These are phyloP conservation scores for Claviceps arundinis DNA, from an alignment of 2,329 filamentous ascomycete species.

Conservation along the genomic window DNA sequence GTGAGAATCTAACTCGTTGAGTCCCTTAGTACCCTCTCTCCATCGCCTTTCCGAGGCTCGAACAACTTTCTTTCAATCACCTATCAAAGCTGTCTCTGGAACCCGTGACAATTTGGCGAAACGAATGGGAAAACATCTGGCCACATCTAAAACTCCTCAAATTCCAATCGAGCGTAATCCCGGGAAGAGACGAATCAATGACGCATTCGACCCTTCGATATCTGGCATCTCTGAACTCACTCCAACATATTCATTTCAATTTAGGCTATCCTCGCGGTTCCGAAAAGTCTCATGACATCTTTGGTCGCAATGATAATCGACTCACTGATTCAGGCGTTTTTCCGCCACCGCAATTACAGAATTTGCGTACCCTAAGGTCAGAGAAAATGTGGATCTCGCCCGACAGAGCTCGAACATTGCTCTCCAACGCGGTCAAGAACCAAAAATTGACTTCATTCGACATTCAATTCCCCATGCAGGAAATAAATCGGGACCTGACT, in stretches of 20 bases:
- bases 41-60: conserved; percentile 7
- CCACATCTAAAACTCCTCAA: conserved; percentile 10
- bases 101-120: conserved; percentile 1
- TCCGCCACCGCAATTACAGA: conserved; percentile 11
- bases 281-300: conserved; percentile 8
- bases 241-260: conserved; percentile 20
- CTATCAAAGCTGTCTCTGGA: no score
- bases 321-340: not conserved
- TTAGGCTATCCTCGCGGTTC: fast-evolving
- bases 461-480: conserved; percentile 19
- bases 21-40: conserved; percentile 11
- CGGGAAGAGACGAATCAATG: no score
- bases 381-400: conserved; percentile 14
- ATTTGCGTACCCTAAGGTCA: conserved; percentile 18
- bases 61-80: no score
- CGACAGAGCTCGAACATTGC: conserved; percentile 11
- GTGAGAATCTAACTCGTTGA: not conserved
- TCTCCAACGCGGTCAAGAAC: conserved; percentile 14
- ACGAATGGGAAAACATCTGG: conserved; percentile 7
- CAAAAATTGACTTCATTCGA: conserved; percentile 22
- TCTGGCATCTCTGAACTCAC: conserved; percentile 14
- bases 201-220: conserved; percentile 8
- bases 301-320: not conserved
- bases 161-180: not conserved
- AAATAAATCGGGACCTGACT: fast-evolving